Base-by-base conservation (phyloP, 129 eudicot species). In the Lactuca sativa region DNA sequence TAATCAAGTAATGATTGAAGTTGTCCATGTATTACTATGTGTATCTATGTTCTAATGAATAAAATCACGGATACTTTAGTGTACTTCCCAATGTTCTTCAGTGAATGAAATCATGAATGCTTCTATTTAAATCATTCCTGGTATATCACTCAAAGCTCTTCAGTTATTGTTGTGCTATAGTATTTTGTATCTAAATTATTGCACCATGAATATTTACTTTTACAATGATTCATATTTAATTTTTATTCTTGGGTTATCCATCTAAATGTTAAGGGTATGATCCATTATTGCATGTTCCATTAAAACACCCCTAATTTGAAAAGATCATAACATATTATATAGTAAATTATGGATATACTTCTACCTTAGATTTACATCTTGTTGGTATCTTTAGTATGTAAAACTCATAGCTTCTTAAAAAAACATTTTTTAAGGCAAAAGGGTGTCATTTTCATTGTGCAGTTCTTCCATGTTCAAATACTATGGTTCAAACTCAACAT, bases 211-310 rank as follows among this genome's bases (percentile, higher is more conserved):
- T 25, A 8, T 40, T 3, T 57, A 38, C 9, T n/a, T 37, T 4
- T 36, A 36, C 30, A 31, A 31, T 10, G 9, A 37, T 62, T 1
- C 36, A 30, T 33, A 32, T 49, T 51, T 33, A 16, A 16, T 67
- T 18, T 64, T 36, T 67, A 52, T 16, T 52, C 48, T 34, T 52
- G 60, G 37, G 17, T 66, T 17, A 15, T 67, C 14, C 8, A 32
- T 66, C 3, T 32, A 31, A 32, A 51, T 51, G 38, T 63, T 64
- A 49, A 14, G 25, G 21, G 47, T 64, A 25, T 44, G 56, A 49
- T 49, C 25, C 43, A 32, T 66, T 51, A 66, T 66, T 66, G 18
- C 21, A 66, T 66, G 69, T 64, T 64, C 38, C 5, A 14, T 14
- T 7, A 25, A 53, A 14, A 25, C 8, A 54, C 17, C 30, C 1